Conservation (phyloP, 2,329 filamentous ascomycete genomes). For the Alternaria sp. region DNA sequence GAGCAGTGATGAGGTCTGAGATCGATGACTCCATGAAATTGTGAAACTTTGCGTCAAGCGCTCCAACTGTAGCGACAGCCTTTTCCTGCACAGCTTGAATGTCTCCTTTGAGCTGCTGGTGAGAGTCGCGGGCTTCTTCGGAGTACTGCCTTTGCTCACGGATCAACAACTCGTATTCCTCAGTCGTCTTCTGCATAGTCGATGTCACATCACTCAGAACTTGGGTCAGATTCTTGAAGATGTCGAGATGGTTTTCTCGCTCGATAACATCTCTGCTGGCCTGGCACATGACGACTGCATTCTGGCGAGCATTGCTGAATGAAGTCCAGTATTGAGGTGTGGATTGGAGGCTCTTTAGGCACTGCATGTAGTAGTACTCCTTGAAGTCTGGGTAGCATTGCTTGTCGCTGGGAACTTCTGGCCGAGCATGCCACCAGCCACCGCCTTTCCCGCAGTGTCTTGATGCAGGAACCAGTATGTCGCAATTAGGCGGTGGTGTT, state of each 20-base stretch:
- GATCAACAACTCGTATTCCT: slow-evolving; percentile 36
- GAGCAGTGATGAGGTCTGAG: slow-evolving; percentile 24
- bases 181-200: slow-evolving; percentile 29
- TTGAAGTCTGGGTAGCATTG: slow-evolving; percentile 48
- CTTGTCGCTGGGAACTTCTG: slow-evolving; percentile 22
- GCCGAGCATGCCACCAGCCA: slow-evolving; percentile 31
- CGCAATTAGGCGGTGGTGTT: slow-evolving; percentile 61
- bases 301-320: slow-evolving; percentile 69
- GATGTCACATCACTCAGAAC: slow-evolving; percentile 34
- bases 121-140: slow-evolving; percentile 30
- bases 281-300: slow-evolving; percentile 69
- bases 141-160: slow-evolving; percentile 35
- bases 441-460: slow-evolving; percentile 39
- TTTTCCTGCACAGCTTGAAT: slow-evolving; percentile 30
- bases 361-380: slow-evolving; percentile 55
- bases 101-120: slow-evolving; percentile 27
- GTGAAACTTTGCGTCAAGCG: slow-evolving; percentile 30
- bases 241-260: slow-evolving; percentile 55
- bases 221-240: slow-evolving; percentile 45
- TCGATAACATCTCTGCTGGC: slow-evolving; percentile 67
- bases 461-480: slow-evolving; percentile 56
- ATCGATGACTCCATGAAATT: slow-evolving; percentile 31
- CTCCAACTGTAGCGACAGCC: slow-evolving; percentile 26
- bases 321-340: slow-evolving; percentile 69
- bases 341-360: slow-evolving; percentile 62